Conservation (phyloP, 2,329 filamentous ascomycete genomes). For the Colletotrichum spinosum region DNA sequence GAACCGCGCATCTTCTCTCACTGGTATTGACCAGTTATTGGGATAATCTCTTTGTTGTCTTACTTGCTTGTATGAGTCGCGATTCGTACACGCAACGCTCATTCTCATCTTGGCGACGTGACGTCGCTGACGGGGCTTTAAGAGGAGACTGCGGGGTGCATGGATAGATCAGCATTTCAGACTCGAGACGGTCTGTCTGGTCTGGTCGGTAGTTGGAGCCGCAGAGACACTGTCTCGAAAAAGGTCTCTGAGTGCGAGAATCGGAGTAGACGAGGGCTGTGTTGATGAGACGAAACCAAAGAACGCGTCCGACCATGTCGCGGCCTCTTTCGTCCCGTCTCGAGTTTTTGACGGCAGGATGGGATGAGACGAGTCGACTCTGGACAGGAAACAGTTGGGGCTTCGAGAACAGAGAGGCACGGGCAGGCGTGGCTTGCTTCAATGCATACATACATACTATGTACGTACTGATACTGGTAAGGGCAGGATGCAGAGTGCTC, state of each 20-base stretch:
- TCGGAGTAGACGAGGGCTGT: slow-evolving; percentile 1
- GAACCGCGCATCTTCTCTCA: too few relatives aligned
- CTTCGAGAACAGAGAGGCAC: neutral
- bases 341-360: slow-evolving; percentile 9
- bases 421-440: neutral
- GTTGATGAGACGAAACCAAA: slow-evolving; percentile 34
- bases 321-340: slow-evolving; percentile 31
- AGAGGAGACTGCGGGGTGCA: slow-evolving; percentile 35
- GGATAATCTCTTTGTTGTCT: slow-evolving; percentile 21
- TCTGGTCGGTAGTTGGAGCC: slow-evolving; percentile 1
- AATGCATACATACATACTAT: too few relatives aligned
- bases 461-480: too few relatives aligned
- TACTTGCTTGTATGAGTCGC: slow-evolving; percentile 3
- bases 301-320: slow-evolving; percentile 35
- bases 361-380: neutral
- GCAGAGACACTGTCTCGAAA: slow-evolving; percentile 18
- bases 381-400: slow-evolving; percentile 25
- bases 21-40: slow-evolving; percentile 12
- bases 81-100: slow-evolving; percentile 1
- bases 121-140: slow-evolving; percentile 26
- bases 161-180: slow-evolving; percentile 28
- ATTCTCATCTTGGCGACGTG: slow-evolving; percentile 24
- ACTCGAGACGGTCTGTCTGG: neutral
- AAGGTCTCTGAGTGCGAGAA: slow-evolving; percentile 21
- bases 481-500: too few relatives aligned